Evolutionary conservation across 2,329 filamentous ascomycete species (phyloP), one percentile per base, ranked within the genome.

Genomic region (Cercospora janseana): DNA sequence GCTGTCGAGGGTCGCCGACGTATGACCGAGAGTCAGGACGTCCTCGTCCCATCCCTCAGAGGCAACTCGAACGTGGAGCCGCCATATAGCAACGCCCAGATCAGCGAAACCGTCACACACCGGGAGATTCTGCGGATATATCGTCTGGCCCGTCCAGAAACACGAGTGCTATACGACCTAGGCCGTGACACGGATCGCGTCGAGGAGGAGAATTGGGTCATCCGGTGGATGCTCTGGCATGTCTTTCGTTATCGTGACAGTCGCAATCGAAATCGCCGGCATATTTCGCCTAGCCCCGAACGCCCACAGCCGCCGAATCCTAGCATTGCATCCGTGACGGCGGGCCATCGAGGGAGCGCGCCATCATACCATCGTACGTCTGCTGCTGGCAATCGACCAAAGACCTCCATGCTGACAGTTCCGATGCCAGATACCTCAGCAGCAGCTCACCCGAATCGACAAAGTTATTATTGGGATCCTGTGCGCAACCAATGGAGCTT

Each of bases 171-270:
- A 38, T 77, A 75, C 55, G 66, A 72, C 13, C 61, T 68, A 38
- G 75, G 73, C 10, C 64, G 65, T 20, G 72, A 72, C 46, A 62
- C 59, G 13, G 70, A 70, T 42, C 66, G 66, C 7, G 65, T 69
- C 7, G 69, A 69, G 34, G 70, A 75, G 55, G 70, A 72, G 55
- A 77, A 77, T 48, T 77, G 75, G 75, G 71, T 77, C 28, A 75
- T 75, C 23, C 66, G 71, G n/a, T 77, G 75, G 75, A 72, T 73
- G 56, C 66, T 77, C 4, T 77, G 74, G 74, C 75, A 77, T 57
- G 72, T 74, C 51, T 77, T 76, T 54, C 71, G 75, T n/a, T 75
- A 73, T 54, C 63, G 68, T 18, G 69, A 72, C 56, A 69, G 72
- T 54, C 69, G 74, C 45, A 72, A 73, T 49, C 56, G 59, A 15